phyloP scores from a whole-genome alignment of 2,329 filamentous ascomycete genomes.

The Aphanocladium album region DNA sequence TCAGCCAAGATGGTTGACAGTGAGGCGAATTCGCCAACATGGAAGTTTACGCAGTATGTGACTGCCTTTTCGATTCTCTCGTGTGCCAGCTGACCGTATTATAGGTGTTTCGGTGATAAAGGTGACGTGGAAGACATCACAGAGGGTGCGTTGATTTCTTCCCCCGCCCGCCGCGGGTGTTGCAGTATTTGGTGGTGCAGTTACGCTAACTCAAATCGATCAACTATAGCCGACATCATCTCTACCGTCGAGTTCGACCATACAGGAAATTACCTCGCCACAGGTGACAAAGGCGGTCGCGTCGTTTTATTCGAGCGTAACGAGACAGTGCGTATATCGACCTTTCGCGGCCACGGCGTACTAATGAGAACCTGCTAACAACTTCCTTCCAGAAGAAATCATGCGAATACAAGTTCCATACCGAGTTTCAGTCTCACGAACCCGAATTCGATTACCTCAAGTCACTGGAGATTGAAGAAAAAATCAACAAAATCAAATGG shows the following conservation, averaged over 20 bases:
- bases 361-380: constrained; percentile 26
- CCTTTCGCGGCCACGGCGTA: background rate
- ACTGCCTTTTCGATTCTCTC: constrained; percentile 1
- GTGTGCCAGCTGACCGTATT: constrained; percentile 17
- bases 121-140: constrained; percentile 98
- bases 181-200: background rate
- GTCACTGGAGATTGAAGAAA: constrained; percentile 98
- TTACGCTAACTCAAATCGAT: constrained; percentile 21
- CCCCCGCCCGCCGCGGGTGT: constrained; percentile 16
- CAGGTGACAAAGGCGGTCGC: constrained; percentile 82
- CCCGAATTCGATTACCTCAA: constrained; percentile 99
- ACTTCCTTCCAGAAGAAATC: constrained; percentile 81
- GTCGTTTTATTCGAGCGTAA: constrained; percentile 89
- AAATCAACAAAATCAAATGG: constrained; percentile 99
- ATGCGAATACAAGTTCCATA: constrained; percentile 99
- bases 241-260: constrained; percentile 89
- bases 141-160: constrained; percentile 60
- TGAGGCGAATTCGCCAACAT: constrained; percentile 90
- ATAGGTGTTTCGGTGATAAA: constrained; percentile 98
- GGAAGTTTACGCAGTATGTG: constrained; percentile 99
- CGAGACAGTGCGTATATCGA: constrained; percentile 67
- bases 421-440: constrained; percentile 98
- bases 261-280: constrained; percentile 83
- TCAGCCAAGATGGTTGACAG: constrained; percentile 84
- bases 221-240: constrained; percentile 71